Base-by-base conservation (phyloP, 1,139 yeast species). In the Wickerhamiella infanticola region DNA sequence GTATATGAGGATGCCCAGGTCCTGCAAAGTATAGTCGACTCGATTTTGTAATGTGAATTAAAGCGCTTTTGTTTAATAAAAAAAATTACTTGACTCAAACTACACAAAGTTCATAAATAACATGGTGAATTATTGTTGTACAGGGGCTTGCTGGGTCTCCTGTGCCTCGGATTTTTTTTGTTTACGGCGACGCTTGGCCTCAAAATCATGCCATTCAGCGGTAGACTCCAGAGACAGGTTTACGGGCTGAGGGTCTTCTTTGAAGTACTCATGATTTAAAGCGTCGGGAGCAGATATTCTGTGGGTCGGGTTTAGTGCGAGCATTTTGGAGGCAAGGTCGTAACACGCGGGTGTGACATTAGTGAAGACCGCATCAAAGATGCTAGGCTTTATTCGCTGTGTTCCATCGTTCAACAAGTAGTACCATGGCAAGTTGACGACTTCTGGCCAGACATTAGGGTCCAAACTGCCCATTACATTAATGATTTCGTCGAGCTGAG, bases 181-280 rank as follows among this genome's bases (percentile, higher is more conserved):
- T 26, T 50, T 49, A n/a, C 48, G 45, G 5, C 84, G 75, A 64
- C 79, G 80, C 63, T 90, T 86, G 3, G 95, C 94, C 59, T 90
- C 98, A 62, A 81, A 88, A 59, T 90, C 98, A 60, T 90, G 98
- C 94, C 97, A 88, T 61, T 93, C 97, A 2, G 86, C 86, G 39
- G 79, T 66, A 13, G 72, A 74, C 53, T 80, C 66, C 48, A 79
- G 71, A 11, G 65, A 65, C 44, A 78, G 63, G 4, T 72, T 66
- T 50, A 72, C 73, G 0, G 82, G 79, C 40, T 50, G 51, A 0
- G 96, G 96, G 3, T 72, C 77, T 48, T 79, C 81, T 5, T 31
- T 27, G 58, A 90, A 90, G 63, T 83, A 90, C 1, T 67, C 67
- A 61, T 85, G 85, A 33, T 65, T 53, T 35, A 84, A 65, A 0